Evolutionary conservation across 2,329 filamentous ascomycete genomes (phyloP), one percentile per base, ranked within the genome.

Genomic region (Colletotrichum costaricense): DNA sequence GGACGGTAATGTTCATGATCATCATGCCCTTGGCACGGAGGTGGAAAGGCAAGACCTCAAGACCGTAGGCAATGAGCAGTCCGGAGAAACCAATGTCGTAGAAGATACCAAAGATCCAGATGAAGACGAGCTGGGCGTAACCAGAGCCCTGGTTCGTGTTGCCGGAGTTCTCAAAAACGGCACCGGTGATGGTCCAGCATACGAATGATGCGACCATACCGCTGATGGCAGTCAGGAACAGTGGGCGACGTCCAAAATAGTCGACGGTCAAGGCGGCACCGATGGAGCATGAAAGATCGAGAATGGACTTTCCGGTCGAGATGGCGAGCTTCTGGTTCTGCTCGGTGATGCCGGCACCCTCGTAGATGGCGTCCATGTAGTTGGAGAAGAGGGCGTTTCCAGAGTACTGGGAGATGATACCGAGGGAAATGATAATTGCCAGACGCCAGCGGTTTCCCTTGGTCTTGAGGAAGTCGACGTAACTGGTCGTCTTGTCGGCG

Each of bases 301-400:
- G 85, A 49, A 91, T 87, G 9, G 87, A 91, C 79, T 90, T 89
- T 75, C 91, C 88, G 70, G 88, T 89, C 22, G 84, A 84, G 63
- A 86, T 85, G 73, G 83, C 88, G 28, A 90, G 86, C 81, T 90
- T 90, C 80, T 87, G 85, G 78, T 87, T 86, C 78, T 89, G 84
- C 58, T 86, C 82, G 1, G 77, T 88, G 78, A 93, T 92, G 57
- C 91, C 91, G 63, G 90, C 90, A 62, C 87, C 88, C 54, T 86
- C 82, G 81, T 92, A 92, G 75, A 93, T 87, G 69, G 87, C 84
- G 72, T 90, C 88, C 77, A 91, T 90, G 80, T 93, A 93, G 82
- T 93, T 93, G 75, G 87, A 90, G 78, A 93, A 90, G 2, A 93
- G 82, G 22, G 89, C 91, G 78, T 93, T 93, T 57, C 92, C 91